Evolutionary conservation across 176 grass and related monocot genomes (phyloP).

Genomic region (Oryza rufipogon): DNA sequence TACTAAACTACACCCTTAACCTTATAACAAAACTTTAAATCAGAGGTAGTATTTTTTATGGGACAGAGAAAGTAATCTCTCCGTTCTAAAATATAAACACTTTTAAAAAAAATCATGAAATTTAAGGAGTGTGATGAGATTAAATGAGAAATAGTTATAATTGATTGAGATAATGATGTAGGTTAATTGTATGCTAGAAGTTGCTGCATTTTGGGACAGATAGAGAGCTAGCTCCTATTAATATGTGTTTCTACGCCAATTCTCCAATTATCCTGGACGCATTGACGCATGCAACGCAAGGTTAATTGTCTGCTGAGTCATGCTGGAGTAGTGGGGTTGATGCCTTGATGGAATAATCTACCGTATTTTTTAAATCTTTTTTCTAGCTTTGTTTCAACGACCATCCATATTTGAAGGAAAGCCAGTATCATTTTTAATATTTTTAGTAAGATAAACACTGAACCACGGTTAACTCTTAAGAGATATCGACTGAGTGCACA

Average conservation of each 20-base stretch:
- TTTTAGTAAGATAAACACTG: not conserved
- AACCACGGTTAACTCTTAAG: not conserved
- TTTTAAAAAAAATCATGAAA: no score
- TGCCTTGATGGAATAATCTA: not conserved
- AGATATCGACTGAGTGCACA: not conserved
- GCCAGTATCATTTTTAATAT: not conserved
- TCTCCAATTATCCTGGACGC: conserved; percentile 31
- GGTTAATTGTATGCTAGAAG: no score
- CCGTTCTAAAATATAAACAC: no score
- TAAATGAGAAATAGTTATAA: no score
- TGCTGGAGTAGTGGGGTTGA: not conserved
- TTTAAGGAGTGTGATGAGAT: no score
- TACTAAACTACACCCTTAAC: not conserved
- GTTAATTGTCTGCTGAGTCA: not conserved
- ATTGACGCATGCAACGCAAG: not conserved
- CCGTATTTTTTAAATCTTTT: not conserved
- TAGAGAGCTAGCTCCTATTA: not conserved
- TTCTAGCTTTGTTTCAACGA: not conserved
- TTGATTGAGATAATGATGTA: no score
- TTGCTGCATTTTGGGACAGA: no score
- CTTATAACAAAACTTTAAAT: no score
- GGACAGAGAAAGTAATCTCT: no score
- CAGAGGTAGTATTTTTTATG: no score
- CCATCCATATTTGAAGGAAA: not conserved
- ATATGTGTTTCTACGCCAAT: conserved; percentile 31